Percentiles rank a stretch among this genome's conserved stretches.
Conservation (phyloP, 2,329 filamentous ascomycete genomes). For the Xylariomycetidae sp. region DNA sequence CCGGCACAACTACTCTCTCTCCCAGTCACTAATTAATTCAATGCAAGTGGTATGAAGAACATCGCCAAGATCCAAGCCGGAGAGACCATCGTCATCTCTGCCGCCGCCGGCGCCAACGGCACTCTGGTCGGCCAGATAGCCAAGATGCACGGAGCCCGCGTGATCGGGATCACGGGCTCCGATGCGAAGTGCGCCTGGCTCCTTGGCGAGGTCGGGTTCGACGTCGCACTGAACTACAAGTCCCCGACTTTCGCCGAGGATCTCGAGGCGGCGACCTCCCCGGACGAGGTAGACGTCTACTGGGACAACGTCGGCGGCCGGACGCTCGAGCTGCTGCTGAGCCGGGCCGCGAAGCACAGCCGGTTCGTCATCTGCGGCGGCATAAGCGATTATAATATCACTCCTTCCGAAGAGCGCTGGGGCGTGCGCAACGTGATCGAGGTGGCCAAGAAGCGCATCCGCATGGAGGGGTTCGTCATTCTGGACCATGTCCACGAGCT, state of each 20-base stretch:
- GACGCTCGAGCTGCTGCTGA: constrained; percentile 61
- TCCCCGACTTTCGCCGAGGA: constrained; percentile 43
- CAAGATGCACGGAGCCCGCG: constrained; percentile 60
- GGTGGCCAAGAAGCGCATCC: constrained; percentile 38
- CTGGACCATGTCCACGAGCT: constrained; percentile 60
- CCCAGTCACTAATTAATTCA: too few relatives aligned
- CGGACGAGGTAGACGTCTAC: constrained; percentile 51
- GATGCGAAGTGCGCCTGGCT: constrained; percentile 59
- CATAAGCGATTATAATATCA: constrained; percentile 65
- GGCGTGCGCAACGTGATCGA: constrained; percentile 21
- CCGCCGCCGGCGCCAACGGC: constrained; percentile 69
- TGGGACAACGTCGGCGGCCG: constrained; percentile 65
- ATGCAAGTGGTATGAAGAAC: constrained; percentile 67
- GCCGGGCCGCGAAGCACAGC: constrained; percentile 55
- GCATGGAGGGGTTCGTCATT: constrained; percentile 66
- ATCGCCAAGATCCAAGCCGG: constrained; percentile 71
- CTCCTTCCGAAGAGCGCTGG: constrained; percentile 48
- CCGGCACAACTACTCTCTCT: too few relatives aligned
- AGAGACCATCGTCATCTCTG: constrained; percentile 72
- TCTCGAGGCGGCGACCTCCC: constrained; percentile 47
- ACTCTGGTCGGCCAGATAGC: constrained; percentile 72
- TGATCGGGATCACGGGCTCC: constrained; percentile 61
- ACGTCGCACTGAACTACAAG: constrained; percentile 56
- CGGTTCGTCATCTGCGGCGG: constrained; percentile 65
- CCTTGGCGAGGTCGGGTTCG: constrained; percentile 48